phyloP scores from a whole-genome alignment of 768 basidiomycete genomes.

The Fomitopsis serialis region DNA sequence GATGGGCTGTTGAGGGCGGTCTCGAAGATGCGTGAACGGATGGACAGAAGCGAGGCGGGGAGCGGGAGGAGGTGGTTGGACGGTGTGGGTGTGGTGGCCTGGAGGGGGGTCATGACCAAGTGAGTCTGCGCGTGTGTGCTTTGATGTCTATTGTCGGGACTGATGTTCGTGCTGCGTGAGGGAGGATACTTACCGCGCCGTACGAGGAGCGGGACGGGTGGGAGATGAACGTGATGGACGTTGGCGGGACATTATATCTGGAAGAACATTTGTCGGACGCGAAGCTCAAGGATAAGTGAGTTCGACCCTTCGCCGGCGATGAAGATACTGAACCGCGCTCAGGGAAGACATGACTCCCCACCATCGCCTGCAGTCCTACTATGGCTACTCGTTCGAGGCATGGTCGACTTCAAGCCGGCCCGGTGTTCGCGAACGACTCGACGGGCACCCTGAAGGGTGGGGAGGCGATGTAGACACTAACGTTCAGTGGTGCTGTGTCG shows the following conservation, averaged over 20 bases:
- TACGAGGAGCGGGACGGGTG: constrained; percentile 78
- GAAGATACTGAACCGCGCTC: neutral
- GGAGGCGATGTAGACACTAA: constrained; percentile 83
- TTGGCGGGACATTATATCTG: constrained; percentile 65
- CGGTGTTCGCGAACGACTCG: constrained; percentile 8
- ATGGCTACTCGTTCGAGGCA: constrained; percentile 87
- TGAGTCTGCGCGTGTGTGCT: constrained; percentile 28
- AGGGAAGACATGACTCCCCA: constrained; percentile 66
- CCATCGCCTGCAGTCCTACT: constrained; percentile 65
- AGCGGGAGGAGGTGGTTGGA: constrained; percentile 27
- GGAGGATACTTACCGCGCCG: constrained; percentile 73
- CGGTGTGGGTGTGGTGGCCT: constrained; percentile 56
- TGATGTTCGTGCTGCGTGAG: constrained; percentile 24
- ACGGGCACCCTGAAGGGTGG: constrained; percentile 44
- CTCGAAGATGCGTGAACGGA: constrained; percentile 34
- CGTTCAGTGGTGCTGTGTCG: constrained; percentile 86
- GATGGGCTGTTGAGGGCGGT: constrained; percentile 63
- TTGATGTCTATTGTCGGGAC: neutral
- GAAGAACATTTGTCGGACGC: constrained; percentile 66
- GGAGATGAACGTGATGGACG: constrained; percentile 79
- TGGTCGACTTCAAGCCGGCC: constrained; percentile 59
- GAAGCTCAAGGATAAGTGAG: constrained; percentile 61
- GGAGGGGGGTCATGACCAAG: constrained; percentile 87
- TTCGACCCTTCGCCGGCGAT: neutral
- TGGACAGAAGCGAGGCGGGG: constrained; percentile 23